Percentiles rank a stretch among this genome's conserved stretches.
Conservation (phyloP, 371 early-diverging fungal species). For the Syncephalastrum monosporum region DNA sequence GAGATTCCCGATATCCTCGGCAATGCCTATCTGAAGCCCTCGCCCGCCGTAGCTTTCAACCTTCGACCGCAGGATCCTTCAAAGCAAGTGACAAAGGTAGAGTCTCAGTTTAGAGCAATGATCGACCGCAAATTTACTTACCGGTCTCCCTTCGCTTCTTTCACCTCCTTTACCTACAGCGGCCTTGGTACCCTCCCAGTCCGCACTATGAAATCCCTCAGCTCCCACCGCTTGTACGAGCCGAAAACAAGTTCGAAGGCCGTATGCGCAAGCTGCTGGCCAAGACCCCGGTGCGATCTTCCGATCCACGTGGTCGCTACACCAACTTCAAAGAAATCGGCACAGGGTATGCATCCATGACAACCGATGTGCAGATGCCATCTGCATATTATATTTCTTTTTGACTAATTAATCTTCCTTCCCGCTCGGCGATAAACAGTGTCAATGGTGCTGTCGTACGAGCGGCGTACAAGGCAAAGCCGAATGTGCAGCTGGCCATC, state of each 20-base stretch:
- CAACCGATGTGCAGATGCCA: background rate
- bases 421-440: slow-evolving; percentile 17
- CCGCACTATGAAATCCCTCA: slow-evolving; percentile 38
- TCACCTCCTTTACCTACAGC: slow-evolving; percentile 15
- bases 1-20: slow-evolving; percentile 35
- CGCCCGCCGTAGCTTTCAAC: slow-evolving; percentile 36
- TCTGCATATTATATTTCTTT: background rate
- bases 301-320: slow-evolving; percentile 40
- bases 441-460: slow-evolving; percentile 51
- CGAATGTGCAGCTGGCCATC: slow-evolving; percentile 41
- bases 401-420: background rate
- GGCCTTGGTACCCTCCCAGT: slow-evolving; percentile 50
- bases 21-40: slow-evolving; percentile 37
- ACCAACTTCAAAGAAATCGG: slow-evolving; percentile 50
- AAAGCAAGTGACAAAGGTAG: slow-evolving; percentile 46
- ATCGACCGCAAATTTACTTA: background rate
- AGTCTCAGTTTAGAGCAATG: background rate
- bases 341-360: slow-evolving; percentile 38
- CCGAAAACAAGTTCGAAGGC: slow-evolving; percentile 35
- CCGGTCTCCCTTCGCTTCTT: background rate
- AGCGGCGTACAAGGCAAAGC: slow-evolving; percentile 41
- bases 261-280: slow-evolving; percentile 40
- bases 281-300: slow-evolving; percentile 27
- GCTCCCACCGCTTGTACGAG: slow-evolving; percentile 28
- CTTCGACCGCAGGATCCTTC: slow-evolving; percentile 38